phyloP scores from a whole-genome alignment of 805 yeast species.

The Pichia eremophila region DNA sequence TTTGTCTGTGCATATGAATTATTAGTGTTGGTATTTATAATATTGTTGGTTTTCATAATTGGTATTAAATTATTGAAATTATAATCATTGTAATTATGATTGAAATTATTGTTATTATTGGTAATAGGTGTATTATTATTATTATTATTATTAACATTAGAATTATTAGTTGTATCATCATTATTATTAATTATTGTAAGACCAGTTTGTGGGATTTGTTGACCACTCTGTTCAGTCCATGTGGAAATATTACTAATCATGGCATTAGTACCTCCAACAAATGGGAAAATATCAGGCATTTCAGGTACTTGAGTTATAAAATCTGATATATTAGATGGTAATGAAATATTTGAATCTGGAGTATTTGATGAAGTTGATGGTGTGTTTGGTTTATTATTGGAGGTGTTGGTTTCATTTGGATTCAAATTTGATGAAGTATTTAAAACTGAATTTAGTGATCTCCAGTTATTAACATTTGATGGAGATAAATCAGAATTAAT shows the following conservation, averaged over 20 bases:
- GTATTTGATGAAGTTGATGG: neutral
- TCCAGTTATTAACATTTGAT: neutral
- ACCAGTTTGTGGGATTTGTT: slow-evolving; percentile 30
- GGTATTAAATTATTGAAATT: neutral
- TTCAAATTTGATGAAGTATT: neutral
- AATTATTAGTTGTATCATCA: neutral
- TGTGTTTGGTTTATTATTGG: neutral
- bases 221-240: slow-evolving; percentile 46
- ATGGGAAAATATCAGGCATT: slow-evolving; percentile 24
- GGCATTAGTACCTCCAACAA: slow-evolving; percentile 41
- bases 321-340: neutral
- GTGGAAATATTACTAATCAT: slow-evolving; percentile 54
- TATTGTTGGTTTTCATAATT: neutral
- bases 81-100: slow-evolving; percentile 1
- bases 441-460: neutral
- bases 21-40: neutral
- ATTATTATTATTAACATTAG: slow-evolving; percentile 2
- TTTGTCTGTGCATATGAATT: neutral
- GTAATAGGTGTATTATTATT: neutral
- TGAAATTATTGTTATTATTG: neutral
- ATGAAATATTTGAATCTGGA: slow-evolving; percentile 2
- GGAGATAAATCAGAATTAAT: neutral
- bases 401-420: neutral
- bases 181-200: slow-evolving; percentile 19
- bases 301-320: slow-evolving; percentile 15